Evolutionary conservation across 345 rosid species (phyloP), one percentile per base, ranked within the genome.

Genomic region (Toxicodendron radicans): DNA sequence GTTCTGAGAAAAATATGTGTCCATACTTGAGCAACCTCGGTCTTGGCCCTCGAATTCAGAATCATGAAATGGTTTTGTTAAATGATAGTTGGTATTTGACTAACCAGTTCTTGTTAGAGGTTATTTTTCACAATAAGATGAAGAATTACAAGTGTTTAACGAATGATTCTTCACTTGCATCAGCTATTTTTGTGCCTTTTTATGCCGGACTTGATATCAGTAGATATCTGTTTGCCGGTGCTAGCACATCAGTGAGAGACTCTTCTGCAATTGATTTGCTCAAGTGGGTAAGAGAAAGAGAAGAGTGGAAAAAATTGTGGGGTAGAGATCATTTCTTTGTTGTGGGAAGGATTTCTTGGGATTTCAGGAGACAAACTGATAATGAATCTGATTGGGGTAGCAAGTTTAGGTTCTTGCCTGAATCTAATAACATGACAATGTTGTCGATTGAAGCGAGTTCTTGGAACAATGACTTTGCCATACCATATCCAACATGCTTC

Each of bases 291-390:
- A 71, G 80, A 45, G 52, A 71, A 10, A 83, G 71, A 75, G 84
- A 76, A 35, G 92, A 90, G 71, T 90, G 94, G 94, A 69, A 49
- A 64, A 81, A 67, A 33, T 70, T 90, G 89, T 86, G 68, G 18
- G 92, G 94, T 4, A 81, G 86, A 81, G 94, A 90, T 53, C 90
- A 90, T 83, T 90, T 90, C 83, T 75, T 90, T 14, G 87, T 87
- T 51, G 85, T 81, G 2, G 94, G 94, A 38, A 83, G 94, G 82
- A 90, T 90, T 23, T 75, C 94, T 61, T 90, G 94, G 94, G 94
- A 90, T 81, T 88, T 90, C 67, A 78, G 92, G 70, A 80, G 94
- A 77, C 84, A 87, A 66, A 73, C 85, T 0, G 89, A 88, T 66
- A 80, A 85, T 10, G 90, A 83, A 10, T 70, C 92, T 0, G 83